A percentile compares a stretch with the other conserved stretches of the same genome.
These are phyloP conservation scores for Lodderomyces metapsilosis DNA, from an alignment of 1,139 yeast genomes.

Conservation along the genomic window DNA sequence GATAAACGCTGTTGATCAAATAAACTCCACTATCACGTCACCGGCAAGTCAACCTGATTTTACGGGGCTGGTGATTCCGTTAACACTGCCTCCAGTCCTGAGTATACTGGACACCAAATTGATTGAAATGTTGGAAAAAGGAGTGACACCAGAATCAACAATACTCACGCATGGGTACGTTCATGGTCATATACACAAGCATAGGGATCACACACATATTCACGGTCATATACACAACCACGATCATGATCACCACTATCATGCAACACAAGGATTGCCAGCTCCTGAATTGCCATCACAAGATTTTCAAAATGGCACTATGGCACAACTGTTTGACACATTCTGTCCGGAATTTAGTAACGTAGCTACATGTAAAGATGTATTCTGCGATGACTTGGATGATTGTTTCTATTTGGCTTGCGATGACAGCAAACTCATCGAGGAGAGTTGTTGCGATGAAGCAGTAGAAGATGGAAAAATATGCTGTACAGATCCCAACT, in stretches of 20 bases:
- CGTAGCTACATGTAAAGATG: constrained; percentile 31
- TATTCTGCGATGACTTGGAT: constrained; percentile 45
- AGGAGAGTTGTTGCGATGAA: background rate
- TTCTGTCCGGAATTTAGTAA: constrained; percentile 3
- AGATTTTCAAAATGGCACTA: background rate
- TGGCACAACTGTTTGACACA: background rate
- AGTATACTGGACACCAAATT: background rate
- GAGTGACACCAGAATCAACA: background rate
- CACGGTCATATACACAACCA: constrained; percentile 68
- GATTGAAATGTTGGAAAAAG: background rate
- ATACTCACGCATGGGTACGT: constrained; percentile 50
- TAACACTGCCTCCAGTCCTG: background rate
- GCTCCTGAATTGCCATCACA: background rate
- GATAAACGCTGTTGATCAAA: background rate
- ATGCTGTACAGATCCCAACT: constrained; percentile 19
- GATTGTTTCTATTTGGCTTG: constrained; percentile 44
- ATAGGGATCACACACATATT: constrained; percentile 60
- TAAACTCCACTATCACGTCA: background rate
- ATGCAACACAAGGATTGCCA: background rate
- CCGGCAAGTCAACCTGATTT: background rate
- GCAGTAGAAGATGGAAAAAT: constrained; percentile 12
- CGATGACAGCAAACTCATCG: constrained; percentile 15
- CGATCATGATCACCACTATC: constrained; percentile 28
- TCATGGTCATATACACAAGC: constrained; percentile 69
- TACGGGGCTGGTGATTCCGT: background rate